These are phyloP conservation scores for Trichoderma sp. DNA, from an alignment of 2,329 filamentous ascomycete species.

Conservation along the genomic window DNA sequence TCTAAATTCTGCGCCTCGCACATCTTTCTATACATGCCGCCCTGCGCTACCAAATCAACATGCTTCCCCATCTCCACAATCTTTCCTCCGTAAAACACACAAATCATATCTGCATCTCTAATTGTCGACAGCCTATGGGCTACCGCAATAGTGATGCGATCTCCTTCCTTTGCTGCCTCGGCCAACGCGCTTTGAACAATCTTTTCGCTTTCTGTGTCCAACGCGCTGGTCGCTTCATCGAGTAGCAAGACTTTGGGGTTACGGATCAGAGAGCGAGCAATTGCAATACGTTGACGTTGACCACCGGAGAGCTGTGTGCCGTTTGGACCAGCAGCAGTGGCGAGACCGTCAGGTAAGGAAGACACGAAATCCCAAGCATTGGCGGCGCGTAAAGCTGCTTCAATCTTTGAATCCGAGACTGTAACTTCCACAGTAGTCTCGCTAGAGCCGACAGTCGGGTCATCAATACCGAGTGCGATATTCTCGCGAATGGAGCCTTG, in stretches of 20 bases:
- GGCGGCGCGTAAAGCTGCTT: constrained; percentile 48
- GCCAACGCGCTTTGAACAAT: constrained; percentile 84
- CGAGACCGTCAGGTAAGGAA: constrained; percentile 88
- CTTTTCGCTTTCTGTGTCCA: constrained; percentile 94
- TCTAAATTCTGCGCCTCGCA: constrained; percentile 41
- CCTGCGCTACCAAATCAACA: constrained; percentile 50
- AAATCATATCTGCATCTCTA: constrained; percentile 67
- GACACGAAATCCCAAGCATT: constrained; percentile 58
- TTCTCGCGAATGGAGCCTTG: constrained; percentile 82
- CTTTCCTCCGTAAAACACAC: constrained; percentile 58
- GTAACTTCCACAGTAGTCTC: constrained; percentile 27
- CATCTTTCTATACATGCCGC: constrained; percentile 53
- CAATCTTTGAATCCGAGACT: constrained; percentile 40
- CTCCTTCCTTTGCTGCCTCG: constrained; percentile 71
- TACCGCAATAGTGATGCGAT: constrained; percentile 92
- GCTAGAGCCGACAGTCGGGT: background rate
- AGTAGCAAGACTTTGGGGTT: constrained; percentile 90
- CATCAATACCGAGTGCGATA: constrained; percentile 49
- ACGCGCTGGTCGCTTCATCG: constrained; percentile 87
- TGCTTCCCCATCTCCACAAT: constrained; percentile 62
- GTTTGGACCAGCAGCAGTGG: constrained; percentile 78
- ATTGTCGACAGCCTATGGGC: constrained; percentile 90
- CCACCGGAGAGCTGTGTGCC: constrained; percentile 25
- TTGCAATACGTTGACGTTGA: constrained; percentile 27
- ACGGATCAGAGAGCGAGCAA: constrained; percentile 57